These are phyloP conservation scores for Vanilla planifolia DNA, from an alignment of 106 monocot genomes.

Conservation along the genomic window DNA sequence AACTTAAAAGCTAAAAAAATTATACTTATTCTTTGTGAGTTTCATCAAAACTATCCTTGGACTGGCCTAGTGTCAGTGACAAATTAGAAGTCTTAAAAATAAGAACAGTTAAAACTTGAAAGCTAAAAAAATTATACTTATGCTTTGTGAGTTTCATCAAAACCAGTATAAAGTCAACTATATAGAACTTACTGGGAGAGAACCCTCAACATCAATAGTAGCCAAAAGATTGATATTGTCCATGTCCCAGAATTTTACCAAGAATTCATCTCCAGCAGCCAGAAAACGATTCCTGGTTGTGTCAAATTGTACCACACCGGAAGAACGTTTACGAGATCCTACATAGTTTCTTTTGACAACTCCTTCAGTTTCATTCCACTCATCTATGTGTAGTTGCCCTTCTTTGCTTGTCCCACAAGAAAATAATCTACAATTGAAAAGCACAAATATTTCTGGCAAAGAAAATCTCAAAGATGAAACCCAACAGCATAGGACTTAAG, in stretches of 20 bases:
- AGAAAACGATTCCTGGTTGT: conserved; percentile 70
- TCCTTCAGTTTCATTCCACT: conserved; percentile 97
- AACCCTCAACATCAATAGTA: conserved; percentile 69
- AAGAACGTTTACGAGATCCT: conserved; percentile 63
- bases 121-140: background rate
- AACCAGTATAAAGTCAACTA: background rate
- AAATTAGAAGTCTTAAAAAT: conserved; percentile 4
- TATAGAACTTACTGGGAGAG: conserved; percentile 55
- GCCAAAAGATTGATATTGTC: conserved; percentile 63
- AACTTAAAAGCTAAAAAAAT: conserved; percentile 6
- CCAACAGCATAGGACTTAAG: background rate
- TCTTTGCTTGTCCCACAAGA: conserved; percentile 94
- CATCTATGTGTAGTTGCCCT: conserved; percentile 65
- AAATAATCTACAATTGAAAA: conserved; percentile 52
- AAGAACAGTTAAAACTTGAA: background rate
- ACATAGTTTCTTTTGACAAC: conserved; percentile 70
- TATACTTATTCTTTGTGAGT: no score
- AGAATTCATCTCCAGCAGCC: conserved; percentile 79
- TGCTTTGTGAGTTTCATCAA: no score
- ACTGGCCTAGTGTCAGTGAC: conserved; percentile 29
- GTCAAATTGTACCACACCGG: conserved; percentile 75
- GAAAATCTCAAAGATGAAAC: background rate
- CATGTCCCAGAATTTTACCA: conserved; percentile 85
- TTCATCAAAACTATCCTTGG: no score
- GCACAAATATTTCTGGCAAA: background rate